Base-by-base conservation (phyloP, 2,329 filamentous ascomycete genomes). In the Epichloe sylvatica region DNA sequence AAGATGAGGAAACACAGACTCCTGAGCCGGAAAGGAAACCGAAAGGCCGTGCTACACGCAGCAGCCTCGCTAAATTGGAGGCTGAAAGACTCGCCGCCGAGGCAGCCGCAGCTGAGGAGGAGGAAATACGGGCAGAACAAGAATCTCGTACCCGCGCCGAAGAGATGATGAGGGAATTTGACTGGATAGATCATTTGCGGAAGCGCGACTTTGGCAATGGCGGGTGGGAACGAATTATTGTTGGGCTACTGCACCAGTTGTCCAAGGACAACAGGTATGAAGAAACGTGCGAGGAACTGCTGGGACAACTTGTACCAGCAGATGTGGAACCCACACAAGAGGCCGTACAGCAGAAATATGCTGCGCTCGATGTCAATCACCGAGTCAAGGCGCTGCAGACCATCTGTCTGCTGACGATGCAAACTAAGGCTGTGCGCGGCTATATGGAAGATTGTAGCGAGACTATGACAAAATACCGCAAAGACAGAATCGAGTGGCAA, bases 401-500 rank as follows among this genome's bases (percentile, higher is more conserved):
- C 36, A 78, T 96, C 50, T 88, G 87, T 63, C 82, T 91, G 72
- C 73, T 97, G 53, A 90, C 86, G 2, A 76, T 90, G 50, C 84
- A 89, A 60, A 96, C 92, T 0, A 90, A 88, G 62, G 82, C 85
- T 2, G 78, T 97, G 56, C 83, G 91, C 48, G 83, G 80, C 15
- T 94, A 94, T 62, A 84, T 98, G 73, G 88, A 95, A 57, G 84
- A 91, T 54, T 94, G 90, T 67, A 88, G 85, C 55, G 86, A 91
- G 61, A 86, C 88, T 49, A 96, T 97, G 90, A 98, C 92, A 2
- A 80, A 82, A 49, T 88, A 94, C 61, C 83, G 92, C 46, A 98
- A 98, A 66, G 86, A 94, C 63, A 96, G 95, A 70, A 95, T 96
- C 53, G 87, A 94, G 56, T 84, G 81, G 67, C 91, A 97, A 67